Conservation (phyloP, 1,284 basidiomycete species). For the Tremellales sp. region DNA sequence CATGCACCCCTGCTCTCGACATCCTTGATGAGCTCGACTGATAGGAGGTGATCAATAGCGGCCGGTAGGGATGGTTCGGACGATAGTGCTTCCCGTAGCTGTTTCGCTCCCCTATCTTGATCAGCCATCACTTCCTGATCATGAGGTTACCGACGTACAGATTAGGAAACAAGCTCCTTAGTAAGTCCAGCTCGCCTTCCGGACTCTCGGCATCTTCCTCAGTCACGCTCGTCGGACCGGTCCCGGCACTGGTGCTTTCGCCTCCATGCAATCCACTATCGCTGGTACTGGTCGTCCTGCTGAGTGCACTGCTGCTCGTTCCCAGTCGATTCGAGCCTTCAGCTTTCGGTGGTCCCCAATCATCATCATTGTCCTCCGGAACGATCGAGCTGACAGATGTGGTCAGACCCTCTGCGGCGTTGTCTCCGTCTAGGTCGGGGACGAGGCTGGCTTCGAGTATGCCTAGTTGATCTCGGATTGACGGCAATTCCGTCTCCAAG, state of each 20-base stretch:
- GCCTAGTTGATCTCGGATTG: conserved; percentile 39
- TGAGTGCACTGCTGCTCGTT: neutral
- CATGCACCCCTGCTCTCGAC: conserved; percentile 31
- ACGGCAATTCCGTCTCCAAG: conserved; percentile 19
- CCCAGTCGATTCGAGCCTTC: no score
- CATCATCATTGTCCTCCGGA: neutral
- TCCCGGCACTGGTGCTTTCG: conserved; percentile 4
- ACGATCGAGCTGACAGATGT: neutral
- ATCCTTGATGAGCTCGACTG: conserved; percentile 35
- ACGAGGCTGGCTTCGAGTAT: conserved; percentile 44
- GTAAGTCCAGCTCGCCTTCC: conserved; percentile 22
- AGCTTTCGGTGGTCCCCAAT: no score
- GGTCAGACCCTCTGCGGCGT: neutral
- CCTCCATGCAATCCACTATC: conserved; percentile 1
- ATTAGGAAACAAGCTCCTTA: conserved; percentile 29
- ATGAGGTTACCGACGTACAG: no score
- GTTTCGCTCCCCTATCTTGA: no score
- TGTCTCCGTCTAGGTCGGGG: conserved; percentile 25
- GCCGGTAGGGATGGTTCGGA: conserved; percentile 21
- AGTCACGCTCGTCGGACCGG: conserved; percentile 1
- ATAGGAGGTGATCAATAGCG: conserved; percentile 40
- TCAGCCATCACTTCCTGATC: no score
- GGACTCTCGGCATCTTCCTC: conserved; percentile 4
- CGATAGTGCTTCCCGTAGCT: conserved; percentile 19
- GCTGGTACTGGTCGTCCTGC: neutral